phyloP scores from a whole-genome alignment of 257 asterid species.

The Penstemon newberryi region DNA sequence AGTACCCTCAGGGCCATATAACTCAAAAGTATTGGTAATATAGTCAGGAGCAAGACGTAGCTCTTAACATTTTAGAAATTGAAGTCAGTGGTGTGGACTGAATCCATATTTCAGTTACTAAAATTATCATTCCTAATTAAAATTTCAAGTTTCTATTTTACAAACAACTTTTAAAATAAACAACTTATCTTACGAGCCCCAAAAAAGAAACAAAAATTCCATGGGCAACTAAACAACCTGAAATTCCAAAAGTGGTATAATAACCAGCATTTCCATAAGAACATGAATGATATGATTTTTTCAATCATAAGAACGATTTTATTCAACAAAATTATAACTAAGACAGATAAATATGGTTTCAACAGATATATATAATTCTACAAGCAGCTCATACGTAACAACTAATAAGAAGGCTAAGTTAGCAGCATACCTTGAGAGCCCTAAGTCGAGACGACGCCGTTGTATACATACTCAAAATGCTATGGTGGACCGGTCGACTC shows the following conservation, averaged over 20 bases:
- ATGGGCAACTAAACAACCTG: no score
- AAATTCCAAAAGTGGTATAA: no score
- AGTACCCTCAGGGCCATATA: neutral
- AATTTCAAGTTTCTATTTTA: neutral
- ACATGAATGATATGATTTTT: no score
- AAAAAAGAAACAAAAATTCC: no score
- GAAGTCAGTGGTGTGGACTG: neutral
- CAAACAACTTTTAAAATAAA: no score
- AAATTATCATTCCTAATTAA: neutral
- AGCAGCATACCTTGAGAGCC: slow-evolving; percentile 55
- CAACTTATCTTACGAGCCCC: no score
- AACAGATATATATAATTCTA: neutral
- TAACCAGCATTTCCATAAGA: no score
- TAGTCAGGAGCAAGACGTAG: no score
- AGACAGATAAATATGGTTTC: neutral
- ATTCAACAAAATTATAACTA: neutral
- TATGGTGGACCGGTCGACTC: slow-evolving; percentile 10
- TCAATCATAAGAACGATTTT: no score
- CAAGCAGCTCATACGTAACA: no score
- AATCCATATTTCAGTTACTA: neutral
- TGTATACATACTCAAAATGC: slow-evolving; percentile 53
- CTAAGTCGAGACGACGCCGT: slow-evolving; percentile 61
- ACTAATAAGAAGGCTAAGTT: no score
- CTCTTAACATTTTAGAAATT: no score
- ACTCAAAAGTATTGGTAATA: neutral